Evolutionary conservation across 1,284 basidiomycete genomes (phyloP).

Genomic region (Cryptococcus sp.): DNA sequence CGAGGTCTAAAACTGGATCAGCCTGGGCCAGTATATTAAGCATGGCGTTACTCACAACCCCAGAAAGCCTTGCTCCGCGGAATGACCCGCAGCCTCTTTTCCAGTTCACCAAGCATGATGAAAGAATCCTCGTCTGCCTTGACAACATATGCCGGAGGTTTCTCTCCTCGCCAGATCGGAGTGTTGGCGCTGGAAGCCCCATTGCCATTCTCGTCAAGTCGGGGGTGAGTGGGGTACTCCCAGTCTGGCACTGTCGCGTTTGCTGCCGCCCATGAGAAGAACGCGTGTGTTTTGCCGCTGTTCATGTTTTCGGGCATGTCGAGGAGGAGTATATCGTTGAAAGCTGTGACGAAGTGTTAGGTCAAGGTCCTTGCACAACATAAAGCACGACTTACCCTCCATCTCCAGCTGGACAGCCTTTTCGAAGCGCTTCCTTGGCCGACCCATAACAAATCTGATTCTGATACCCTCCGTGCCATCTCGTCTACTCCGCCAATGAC

Average conservation of each 20-base stretch:
- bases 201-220: conserved; percentile 10
- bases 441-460: conserved; percentile 88
- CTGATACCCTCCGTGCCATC: conserved; percentile 81
- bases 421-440: conserved; percentile 77
- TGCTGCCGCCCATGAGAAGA: conserved; percentile 67
- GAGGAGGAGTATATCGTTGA: conserved; percentile 59
- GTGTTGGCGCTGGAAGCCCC: not conserved
- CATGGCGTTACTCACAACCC: conserved; percentile 64
- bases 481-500: conserved; percentile 73
- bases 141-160: conserved; percentile 78
- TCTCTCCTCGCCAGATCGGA: conserved; percentile 42
- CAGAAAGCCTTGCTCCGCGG: conserved; percentile 82
- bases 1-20: conserved; percentile 61
- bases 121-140: conserved; percentile 96
- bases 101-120: conserved; percentile 88
- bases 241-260: conserved; percentile 81
- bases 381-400: conserved; percentile 67
- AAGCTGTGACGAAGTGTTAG: conserved; percentile 60
- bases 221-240: conserved; percentile 28
- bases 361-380: conserved; percentile 3
- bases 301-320: conserved; percentile 59
- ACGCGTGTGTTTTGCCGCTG: conserved; percentile 57
- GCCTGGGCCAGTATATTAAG: not conserved
- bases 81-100: conserved; percentile 72
- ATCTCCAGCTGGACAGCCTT: conserved; percentile 82